Evolutionary conservation across 176 grass and related monocot species (phyloP).

Genomic region (Neostapfia colusana): DNA sequence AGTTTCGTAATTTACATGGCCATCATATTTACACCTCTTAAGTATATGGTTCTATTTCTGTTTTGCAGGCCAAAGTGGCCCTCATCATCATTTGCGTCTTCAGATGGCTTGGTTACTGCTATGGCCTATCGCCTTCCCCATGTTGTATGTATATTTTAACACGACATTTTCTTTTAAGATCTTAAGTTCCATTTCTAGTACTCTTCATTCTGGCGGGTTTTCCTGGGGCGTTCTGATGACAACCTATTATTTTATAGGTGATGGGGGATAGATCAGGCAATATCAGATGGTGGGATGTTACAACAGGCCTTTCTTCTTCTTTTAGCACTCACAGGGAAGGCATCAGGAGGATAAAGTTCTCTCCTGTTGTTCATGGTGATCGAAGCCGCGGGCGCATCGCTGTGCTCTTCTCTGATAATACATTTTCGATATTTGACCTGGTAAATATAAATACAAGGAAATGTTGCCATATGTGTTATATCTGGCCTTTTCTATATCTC

Average conservation of each 20-base stretch:
- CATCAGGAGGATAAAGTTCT: constrained; percentile 97
- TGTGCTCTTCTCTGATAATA: constrained; percentile 95
- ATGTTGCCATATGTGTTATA: constrained; percentile 16
- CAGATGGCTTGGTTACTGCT: constrained; percentile 95
- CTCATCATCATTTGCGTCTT: constrained; percentile 93
- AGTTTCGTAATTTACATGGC: constrained; percentile 17
- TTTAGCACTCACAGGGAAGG: constrained; percentile 99
- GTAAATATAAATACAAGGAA: constrained; percentile 70
- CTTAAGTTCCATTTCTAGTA: background rate
- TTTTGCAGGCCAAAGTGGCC: constrained; percentile 99
- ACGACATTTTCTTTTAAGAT: constrained; percentile 10
- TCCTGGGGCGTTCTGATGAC: constrained; percentile 34
- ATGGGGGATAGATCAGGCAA: constrained; percentile 97
- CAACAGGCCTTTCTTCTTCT: constrained; percentile 89
- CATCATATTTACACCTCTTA: constrained; percentile 13
- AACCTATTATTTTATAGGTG: constrained; percentile 62
- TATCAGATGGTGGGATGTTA: constrained; percentile 99
- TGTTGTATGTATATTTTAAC: constrained; percentile 67
- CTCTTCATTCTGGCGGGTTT: constrained; percentile 28
- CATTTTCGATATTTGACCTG: constrained; percentile 99
- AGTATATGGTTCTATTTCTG: constrained; percentile 19
- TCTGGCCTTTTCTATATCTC: constrained; percentile 15
- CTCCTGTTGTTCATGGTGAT: constrained; percentile 86
- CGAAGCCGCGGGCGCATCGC: constrained; percentile 88
- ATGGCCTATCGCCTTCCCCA: constrained; percentile 98